Conservation (phyloP, 805 yeast genomes). For the Yarrowia sp. region DNA sequence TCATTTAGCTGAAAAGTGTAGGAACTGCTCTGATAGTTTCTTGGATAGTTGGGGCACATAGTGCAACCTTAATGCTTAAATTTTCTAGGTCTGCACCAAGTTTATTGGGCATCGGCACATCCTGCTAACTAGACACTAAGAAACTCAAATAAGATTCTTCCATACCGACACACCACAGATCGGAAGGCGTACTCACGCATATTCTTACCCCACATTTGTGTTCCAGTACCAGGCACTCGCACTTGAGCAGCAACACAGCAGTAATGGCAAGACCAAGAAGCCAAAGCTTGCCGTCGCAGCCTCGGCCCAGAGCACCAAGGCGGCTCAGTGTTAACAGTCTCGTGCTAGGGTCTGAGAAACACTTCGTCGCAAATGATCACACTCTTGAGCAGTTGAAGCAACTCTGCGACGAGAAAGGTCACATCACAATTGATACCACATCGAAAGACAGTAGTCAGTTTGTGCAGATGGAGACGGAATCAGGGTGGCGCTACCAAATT, state of each 20-base stretch:
- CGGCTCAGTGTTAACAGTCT: constrained; percentile 5
- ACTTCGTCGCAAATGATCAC: background rate
- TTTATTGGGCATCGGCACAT: too few species aligned
- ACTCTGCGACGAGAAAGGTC: constrained; percentile 84
- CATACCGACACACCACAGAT: too few species aligned
- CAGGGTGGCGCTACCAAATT: constrained; percentile 78
- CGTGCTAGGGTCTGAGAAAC: background rate
- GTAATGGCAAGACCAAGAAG: constrained; percentile 9
- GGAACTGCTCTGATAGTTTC: too few species aligned
- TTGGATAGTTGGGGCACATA: too few species aligned
- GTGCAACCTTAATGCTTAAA: too few species aligned
- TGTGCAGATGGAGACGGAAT: constrained; percentile 79
- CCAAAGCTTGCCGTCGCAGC: background rate
- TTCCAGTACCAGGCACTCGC: too few species aligned
- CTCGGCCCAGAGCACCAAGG: constrained; percentile 5
- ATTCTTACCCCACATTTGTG: too few species aligned
- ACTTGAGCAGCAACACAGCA: background rate
- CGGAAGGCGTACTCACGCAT: too few species aligned
- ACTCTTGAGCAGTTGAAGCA: constrained; percentile 60
- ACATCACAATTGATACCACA: constrained; percentile 83
- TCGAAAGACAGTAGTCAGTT: constrained; percentile 69
- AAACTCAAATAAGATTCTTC: too few species aligned
- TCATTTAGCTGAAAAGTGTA: background rate
- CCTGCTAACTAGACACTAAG: too few species aligned
- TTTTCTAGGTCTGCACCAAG: too few species aligned